phyloP scores from a whole-genome alignment of 2,329 filamentous ascomycete species.

The Aspergillus melleus region DNA sequence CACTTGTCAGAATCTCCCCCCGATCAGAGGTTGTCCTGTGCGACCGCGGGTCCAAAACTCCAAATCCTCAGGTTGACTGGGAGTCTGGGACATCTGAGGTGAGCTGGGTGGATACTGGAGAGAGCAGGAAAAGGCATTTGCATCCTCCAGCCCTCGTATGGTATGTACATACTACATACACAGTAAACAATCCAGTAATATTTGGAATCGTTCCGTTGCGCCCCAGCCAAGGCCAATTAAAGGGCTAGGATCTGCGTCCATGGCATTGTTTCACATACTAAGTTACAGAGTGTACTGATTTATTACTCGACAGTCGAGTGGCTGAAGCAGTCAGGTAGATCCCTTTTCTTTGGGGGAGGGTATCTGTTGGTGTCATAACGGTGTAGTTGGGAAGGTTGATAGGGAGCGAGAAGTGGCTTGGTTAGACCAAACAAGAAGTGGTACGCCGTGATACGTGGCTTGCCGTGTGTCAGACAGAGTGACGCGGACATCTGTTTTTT shows the following conservation, averaged over 20 bases:
- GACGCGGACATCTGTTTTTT: slow-evolving; percentile 3
- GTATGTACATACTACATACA: neutral
- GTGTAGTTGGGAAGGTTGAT: neutral
- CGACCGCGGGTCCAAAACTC: slow-evolving; percentile 16
- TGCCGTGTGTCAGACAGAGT: slow-evolving; percentile 11
- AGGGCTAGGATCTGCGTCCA: slow-evolving; percentile 16
- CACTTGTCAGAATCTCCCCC: slow-evolving; percentile 10
- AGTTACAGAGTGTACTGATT: neutral
- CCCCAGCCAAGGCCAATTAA: slow-evolving; percentile 14
- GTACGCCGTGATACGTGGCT: slow-evolving; percentile 1
- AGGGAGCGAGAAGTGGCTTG: neutral
- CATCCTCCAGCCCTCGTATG: neutral
- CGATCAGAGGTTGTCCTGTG: slow-evolving; percentile 17
- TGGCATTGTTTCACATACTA: slow-evolving; percentile 20
- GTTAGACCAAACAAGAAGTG: neutral
- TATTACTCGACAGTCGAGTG: slow-evolving; percentile 16
- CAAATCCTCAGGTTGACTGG: neutral
- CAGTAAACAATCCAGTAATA: neutral
- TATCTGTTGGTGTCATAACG: neutral
- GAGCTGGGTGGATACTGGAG: neutral
- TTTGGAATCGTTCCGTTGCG: slow-evolving; percentile 7
- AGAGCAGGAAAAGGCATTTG: too few species aligned
- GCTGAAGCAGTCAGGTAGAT: slow-evolving; percentile 15
- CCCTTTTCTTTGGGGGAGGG: slow-evolving; percentile 3
- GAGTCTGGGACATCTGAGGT: neutral